A percentile compares a stretch with the other conserved stretches of the same genome.
phyloP scores from a whole-genome alignment of 352 stramenopile genomes.

The Globisporangium megalacanthum region DNA sequence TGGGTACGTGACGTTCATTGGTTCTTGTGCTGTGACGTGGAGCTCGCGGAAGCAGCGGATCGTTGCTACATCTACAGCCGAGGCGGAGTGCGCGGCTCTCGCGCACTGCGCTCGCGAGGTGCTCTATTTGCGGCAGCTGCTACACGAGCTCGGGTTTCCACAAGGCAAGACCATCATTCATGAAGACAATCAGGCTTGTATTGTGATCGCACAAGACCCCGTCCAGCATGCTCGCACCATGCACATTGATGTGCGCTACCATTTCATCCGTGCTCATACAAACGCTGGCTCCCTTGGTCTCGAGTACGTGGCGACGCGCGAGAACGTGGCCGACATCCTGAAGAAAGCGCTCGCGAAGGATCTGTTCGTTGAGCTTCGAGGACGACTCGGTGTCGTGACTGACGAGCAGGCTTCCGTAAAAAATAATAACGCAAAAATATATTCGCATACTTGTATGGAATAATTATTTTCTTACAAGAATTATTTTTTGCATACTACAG shows the following conservation, averaged over 20 bases:
- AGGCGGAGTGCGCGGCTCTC: slow-evolving; percentile 18
- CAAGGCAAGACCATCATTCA: not conserved
- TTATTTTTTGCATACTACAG: too few species aligned
- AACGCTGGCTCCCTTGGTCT: not conserved
- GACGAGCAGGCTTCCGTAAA: too few species aligned
- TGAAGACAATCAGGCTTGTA: slow-evolving; percentile 16
- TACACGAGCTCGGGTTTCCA: slow-evolving; percentile 8
- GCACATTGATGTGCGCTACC: slow-evolving; percentile 15
- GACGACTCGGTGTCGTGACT: too few species aligned
- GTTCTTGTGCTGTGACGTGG: slow-evolving; percentile 15
- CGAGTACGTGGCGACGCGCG: not conserved
- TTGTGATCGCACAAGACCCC: slow-evolving; percentile 11
- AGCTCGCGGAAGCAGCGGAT: slow-evolving; percentile 12
- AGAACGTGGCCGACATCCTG: slow-evolving; percentile 2
- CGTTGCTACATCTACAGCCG: slow-evolving; percentile 9
- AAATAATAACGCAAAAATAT: too few species aligned
- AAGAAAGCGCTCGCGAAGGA: not conserved
- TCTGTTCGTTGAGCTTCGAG: not conserved
- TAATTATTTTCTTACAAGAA: too few species aligned
- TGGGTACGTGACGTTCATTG: slow-evolving; percentile 11
- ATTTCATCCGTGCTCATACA: slow-evolving; percentile 8
- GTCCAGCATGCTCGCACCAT: slow-evolving; percentile 10
- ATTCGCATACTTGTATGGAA: too few species aligned
- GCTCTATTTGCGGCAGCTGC: slow-evolving; percentile 11
- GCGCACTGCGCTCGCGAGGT: too few species aligned